These are phyloP conservation scores for Penicillium capsulatum DNA, from an alignment of 2,329 filamentous ascomycete genomes.

Conservation along the genomic window DNA sequence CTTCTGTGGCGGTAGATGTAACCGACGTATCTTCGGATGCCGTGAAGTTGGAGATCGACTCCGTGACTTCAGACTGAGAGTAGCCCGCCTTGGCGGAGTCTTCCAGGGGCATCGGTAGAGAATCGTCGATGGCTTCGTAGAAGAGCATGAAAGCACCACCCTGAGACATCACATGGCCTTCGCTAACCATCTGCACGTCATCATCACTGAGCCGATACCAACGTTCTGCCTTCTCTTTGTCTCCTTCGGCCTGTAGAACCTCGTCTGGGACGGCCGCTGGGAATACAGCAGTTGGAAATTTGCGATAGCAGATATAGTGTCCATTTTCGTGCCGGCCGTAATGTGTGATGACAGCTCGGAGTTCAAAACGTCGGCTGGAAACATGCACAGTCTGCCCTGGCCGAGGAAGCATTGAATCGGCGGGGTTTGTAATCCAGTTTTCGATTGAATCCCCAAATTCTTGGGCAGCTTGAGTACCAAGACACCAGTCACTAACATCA, in stretches of 20 bases:
- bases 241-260: constrained; percentile 31
- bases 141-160: constrained; percentile 95
- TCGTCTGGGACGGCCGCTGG: constrained; percentile 31
- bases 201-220: constrained; percentile 96
- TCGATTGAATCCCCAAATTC: constrained; percentile 49
- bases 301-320: constrained; percentile 89
- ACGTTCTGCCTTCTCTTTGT: constrained; percentile 45
- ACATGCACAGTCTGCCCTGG: constrained; percentile 53
- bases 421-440: constrained; percentile 66
- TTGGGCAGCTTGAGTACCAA: constrained; percentile 53
- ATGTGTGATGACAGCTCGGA: constrained; percentile 82
- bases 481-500: constrained; percentile 78
- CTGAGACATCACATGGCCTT: constrained; percentile 68
- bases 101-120: neutral
- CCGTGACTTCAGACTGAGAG: constrained; percentile 10
- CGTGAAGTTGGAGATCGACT: constrained; percentile 18
- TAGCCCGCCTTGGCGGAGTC: constrained; percentile 4
- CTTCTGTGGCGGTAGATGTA: constrained; percentile 25
- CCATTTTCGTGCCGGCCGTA: constrained; percentile 90
- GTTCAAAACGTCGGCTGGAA: constrained; percentile 57
- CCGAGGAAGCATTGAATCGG: constrained; percentile 67
- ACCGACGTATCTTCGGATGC: constrained; percentile 27
- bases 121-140: constrained; percentile 68
- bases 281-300: constrained; percentile 51
- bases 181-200: constrained; percentile 68